Conservation (phyloP, 1,284 basidiomycete species). For the Ceratorhiza oryzae-sativae region DNA sequence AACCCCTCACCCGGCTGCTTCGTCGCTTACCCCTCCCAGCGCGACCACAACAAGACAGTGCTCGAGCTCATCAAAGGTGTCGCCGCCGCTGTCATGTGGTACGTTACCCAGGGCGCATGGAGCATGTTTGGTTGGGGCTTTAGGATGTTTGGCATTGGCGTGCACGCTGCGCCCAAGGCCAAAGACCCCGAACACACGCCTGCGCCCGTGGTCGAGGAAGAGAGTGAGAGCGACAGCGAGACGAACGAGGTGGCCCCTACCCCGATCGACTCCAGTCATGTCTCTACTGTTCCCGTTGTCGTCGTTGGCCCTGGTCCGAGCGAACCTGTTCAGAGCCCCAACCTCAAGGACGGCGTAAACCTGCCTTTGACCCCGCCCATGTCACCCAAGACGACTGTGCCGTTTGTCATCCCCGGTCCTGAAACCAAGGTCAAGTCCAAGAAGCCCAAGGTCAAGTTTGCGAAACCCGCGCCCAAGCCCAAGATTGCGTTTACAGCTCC, state of each 20-base stretch:
- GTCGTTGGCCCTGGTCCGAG: background rate
- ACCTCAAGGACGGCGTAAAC: background rate
- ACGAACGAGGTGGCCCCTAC: constrained; percentile 14
- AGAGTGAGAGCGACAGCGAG: constrained; percentile 14
- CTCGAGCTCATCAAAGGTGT: constrained; percentile 1
- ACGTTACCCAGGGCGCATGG: constrained; percentile 18
- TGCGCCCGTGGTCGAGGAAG: background rate
- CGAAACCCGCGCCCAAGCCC: constrained; percentile 14
- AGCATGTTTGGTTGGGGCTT: constrained; percentile 15
- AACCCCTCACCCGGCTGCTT: background rate
- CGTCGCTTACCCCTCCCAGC: background rate
- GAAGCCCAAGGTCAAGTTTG: constrained; percentile 1
- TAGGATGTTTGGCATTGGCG: constrained; percentile 21
- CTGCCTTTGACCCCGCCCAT: constrained; percentile 31
- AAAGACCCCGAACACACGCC: background rate
- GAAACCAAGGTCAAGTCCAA: background rate
- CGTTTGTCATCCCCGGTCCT: constrained; percentile 3
- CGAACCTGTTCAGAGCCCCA: background rate
- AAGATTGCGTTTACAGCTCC: constrained; percentile 25
- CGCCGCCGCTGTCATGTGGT: constrained; percentile 5
- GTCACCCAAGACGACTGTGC: constrained; percentile 23
- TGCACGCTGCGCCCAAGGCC: background rate
- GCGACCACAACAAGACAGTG: constrained; percentile 6
- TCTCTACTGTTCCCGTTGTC: background rate
- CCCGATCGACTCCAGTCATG: constrained; percentile 10